A percentile compares a stretch with the other conserved stretches of the same genome.
Conservation (phyloP, 2,329 filamentous ascomycete species). For the Elsinoe necatrix region DNA sequence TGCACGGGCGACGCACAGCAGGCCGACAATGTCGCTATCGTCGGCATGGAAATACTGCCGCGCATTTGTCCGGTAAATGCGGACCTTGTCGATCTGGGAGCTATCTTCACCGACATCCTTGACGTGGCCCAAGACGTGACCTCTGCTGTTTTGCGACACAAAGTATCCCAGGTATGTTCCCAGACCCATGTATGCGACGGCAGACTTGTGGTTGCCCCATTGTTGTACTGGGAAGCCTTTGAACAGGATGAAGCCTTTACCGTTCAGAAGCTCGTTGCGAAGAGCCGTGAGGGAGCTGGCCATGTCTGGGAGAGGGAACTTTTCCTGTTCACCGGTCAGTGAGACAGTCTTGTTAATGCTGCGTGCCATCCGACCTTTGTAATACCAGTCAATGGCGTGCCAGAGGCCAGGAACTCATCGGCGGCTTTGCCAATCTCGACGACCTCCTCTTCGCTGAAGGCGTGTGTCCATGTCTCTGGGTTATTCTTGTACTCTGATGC, state of each 20-base stretch:
- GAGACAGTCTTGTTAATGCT: background rate
- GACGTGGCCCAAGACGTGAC: slow-evolving; percentile 78
- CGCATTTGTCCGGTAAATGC: slow-evolving; percentile 84
- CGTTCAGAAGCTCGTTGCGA: slow-evolving; percentile 62
- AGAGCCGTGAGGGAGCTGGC: slow-evolving; percentile 47
- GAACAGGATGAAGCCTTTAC: slow-evolving; percentile 84
- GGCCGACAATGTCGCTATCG: slow-evolving; percentile 71
- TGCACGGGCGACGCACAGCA: slow-evolving; percentile 71
- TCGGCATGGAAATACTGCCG: slow-evolving; percentile 81
- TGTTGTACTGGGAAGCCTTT: slow-evolving; percentile 68
- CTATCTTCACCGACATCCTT: slow-evolving; percentile 80
- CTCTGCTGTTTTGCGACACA: slow-evolving; percentile 73
- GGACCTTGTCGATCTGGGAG: slow-evolving; percentile 72
- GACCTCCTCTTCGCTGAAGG: slow-evolving; percentile 58
- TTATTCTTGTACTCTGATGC: slow-evolving; percentile 54
- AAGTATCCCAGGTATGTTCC: slow-evolving; percentile 77
- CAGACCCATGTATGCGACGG: slow-evolving; percentile 84
- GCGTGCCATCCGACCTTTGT: slow-evolving; percentile 40
- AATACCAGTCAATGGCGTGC: slow-evolving; percentile 63
- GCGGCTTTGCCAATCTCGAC: slow-evolving; percentile 57
- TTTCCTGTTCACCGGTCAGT: slow-evolving; percentile 32
- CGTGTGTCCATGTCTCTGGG: slow-evolving; percentile 64
- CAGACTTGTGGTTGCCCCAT: slow-evolving; percentile 74
- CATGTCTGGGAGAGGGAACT: slow-evolving; percentile 53
- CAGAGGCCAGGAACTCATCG: slow-evolving; percentile 58